Conservation (phyloP, 148 eudicot genomes). For the Amaranthus palmeri region DNA sequence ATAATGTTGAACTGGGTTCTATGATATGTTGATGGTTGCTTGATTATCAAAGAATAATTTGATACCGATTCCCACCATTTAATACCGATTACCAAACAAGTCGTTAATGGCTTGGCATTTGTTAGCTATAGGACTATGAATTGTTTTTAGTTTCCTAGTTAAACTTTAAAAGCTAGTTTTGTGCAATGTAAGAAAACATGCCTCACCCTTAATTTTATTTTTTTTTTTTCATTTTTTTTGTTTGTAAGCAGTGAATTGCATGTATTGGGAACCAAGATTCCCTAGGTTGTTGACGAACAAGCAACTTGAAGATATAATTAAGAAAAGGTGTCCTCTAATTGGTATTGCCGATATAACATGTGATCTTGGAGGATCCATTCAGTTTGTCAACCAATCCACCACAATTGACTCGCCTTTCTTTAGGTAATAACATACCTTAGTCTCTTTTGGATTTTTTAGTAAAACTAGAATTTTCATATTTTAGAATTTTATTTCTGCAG, state of each 20-base stretch:
- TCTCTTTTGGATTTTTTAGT: background rate
- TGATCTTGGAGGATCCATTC: constrained; percentile 90
- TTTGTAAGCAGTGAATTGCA: constrained; percentile 69
- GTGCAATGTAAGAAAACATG: too few species aligned
- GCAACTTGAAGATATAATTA: constrained; percentile 67
- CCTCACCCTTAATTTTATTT: too few species aligned
- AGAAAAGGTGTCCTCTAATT: constrained; percentile 60
- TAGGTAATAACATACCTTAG: constrained; percentile 44
- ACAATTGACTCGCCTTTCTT: constrained; percentile 83
- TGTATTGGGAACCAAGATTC: constrained; percentile 95
- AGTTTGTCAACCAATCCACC: constrained; percentile 74
- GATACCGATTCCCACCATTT: too few species aligned
- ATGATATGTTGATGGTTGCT: too few species aligned
- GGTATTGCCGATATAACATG: constrained; percentile 91
- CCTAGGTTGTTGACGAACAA: constrained; percentile 69
- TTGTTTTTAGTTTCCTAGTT: too few species aligned
- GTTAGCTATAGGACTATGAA: too few species aligned
- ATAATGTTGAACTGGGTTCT: too few species aligned
- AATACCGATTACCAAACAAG: too few species aligned
- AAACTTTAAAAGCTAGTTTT: too few species aligned
- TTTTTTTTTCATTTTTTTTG: background rate
- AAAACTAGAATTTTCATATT: too few species aligned
- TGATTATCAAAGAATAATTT: too few species aligned
- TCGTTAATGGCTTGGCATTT: too few species aligned
- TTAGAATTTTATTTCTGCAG: constrained; percentile 31